phyloP scores from a whole-genome alignment of 2,329 filamentous ascomycete genomes.

The Blastomyces gilchristii region DNA sequence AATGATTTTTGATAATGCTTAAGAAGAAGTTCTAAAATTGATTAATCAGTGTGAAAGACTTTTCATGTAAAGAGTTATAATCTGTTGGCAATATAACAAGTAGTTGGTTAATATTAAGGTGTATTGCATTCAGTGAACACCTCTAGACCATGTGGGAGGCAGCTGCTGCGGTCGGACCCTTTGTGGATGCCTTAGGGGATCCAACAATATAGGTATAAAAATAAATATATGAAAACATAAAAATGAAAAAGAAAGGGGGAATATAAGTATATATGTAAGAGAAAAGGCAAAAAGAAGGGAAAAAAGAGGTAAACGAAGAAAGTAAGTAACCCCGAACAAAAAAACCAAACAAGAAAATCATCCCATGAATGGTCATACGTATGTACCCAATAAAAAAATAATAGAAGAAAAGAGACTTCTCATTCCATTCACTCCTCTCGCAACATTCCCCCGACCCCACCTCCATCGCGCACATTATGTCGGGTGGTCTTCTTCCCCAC shows the following conservation, averaged over 20 bases:
- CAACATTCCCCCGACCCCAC: constrained; percentile 19
- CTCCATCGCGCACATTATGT: constrained; percentile 33
- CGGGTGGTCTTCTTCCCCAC: constrained; percentile 60
- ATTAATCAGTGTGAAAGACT: no score
- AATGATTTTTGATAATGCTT: no score
- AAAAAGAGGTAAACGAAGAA: not conserved
- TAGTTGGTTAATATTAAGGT: no score
- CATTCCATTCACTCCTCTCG: constrained; percentile 27
- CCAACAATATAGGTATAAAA: not conserved
- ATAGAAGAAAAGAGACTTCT: not conserved
- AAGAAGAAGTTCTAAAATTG: no score
- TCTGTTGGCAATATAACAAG: no score
- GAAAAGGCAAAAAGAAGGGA: constrained; percentile 5
- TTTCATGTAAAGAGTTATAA: no score
- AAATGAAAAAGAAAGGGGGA: constrained; percentile 2
- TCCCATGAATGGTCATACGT: not conserved
- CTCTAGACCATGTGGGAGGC: no score
- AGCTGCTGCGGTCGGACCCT: no score
- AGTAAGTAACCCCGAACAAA: not conserved
- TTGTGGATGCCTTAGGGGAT: no score
- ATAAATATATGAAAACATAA: constrained; percentile 7
- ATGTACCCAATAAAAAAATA: constrained; percentile 3
- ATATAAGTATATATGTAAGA: not conserved
- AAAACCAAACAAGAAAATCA: not conserved
- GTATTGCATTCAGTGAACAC: no score